A percentile compares a stretch with the other conserved stretches of the same genome.
Conservation (phyloP, 2,329 filamentous ascomycete genomes). For the Monilinia polystroma region DNA sequence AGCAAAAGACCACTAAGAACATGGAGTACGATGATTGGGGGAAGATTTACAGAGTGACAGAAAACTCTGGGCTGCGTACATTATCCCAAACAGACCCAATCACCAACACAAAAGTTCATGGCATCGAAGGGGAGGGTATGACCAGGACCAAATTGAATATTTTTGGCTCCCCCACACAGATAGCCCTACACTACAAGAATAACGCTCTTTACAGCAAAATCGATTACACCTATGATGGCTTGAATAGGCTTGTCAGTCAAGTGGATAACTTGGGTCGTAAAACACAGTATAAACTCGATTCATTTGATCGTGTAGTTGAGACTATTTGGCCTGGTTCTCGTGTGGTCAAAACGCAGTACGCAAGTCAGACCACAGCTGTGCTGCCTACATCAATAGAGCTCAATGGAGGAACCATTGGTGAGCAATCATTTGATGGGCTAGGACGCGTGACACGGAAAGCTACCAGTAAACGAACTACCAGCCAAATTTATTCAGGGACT, state of each 20-base stretch:
- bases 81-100: conserved; percentile 12
- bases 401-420: neutral
- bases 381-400: conserved; percentile 7
- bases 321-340: conserved; percentile 8
- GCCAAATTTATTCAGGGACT: conserved; percentile 8
- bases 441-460: conserved; percentile 8
- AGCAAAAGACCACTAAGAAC: neutral
- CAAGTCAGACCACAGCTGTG: conserved; percentile 16
- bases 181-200: conserved; percentile 1
- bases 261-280: conserved; percentile 14
- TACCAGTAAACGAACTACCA: neutral
- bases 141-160: conserved; percentile 11
- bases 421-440: conserved; percentile 19
- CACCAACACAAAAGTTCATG: conserved; percentile 11
- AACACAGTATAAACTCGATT: conserved; percentile 10
- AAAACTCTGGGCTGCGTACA: neutral
- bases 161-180: conserved; percentile 13
- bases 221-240: conserved; percentile 20
- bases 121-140: conserved; percentile 18
- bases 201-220: conserved; percentile 16
- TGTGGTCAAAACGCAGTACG: conserved; percentile 17
- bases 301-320: conserved; percentile 20
- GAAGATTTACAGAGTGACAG: conserved; percentile 1
- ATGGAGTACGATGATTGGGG: conserved; percentile 20
- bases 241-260: conserved; percentile 2